Evolutionary conservation across 2,329 filamentous ascomycete genomes (phyloP), one percentile per base, ranked within the genome.

Genomic region (Xylaria sp.): DNA sequence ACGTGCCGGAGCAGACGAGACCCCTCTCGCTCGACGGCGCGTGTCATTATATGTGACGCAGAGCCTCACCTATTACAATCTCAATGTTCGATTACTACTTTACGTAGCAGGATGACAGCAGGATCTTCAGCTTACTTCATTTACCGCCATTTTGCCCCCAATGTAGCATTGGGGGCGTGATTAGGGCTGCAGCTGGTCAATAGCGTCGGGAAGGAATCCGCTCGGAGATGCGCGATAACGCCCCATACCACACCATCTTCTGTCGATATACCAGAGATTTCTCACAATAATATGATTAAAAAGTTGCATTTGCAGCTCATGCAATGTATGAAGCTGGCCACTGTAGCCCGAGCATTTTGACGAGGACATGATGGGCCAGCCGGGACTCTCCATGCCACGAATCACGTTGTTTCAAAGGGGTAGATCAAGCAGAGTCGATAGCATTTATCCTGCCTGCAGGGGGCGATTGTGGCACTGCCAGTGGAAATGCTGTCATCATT

Each of bases 181-280:
- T 31, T 15, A 60, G 28, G 15, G 44, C 28, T 51, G 58, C 58
- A 50, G 58, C 44, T 23, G 28, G 58, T 44, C 58, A 60, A 60
- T 60, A 37, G 20, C 12, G 7, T 18, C n/a, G 6, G 37, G 18
- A 25, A 51, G 28, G 58, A 10, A 51, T 18, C 8, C 10, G 10
- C 55, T 8, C 55, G 34, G 55, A 39, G 55, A 44, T 57, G 55
- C 55, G 55, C 55, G 55, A 57, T 57, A 57, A 57, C 25, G 55
- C 37, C 44, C 25, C 10, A 34, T 23, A 48, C 20, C 55, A 57
- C 55, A 57, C 37, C 52, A 55, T 55, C 52, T 15, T 44, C 55
- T 44, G 28, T 20, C 12, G 37, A 18, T 9, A 18, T 18, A 57
- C 28, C 28, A 23, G 34, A 44, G 41, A 25, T 44, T 1, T 44